Evolutionary conservation across 2,329 filamentous ascomycete genomes (phyloP), one percentile per base, ranked within the genome.

Genomic region (Scolecobasidium constrictum): DNA sequence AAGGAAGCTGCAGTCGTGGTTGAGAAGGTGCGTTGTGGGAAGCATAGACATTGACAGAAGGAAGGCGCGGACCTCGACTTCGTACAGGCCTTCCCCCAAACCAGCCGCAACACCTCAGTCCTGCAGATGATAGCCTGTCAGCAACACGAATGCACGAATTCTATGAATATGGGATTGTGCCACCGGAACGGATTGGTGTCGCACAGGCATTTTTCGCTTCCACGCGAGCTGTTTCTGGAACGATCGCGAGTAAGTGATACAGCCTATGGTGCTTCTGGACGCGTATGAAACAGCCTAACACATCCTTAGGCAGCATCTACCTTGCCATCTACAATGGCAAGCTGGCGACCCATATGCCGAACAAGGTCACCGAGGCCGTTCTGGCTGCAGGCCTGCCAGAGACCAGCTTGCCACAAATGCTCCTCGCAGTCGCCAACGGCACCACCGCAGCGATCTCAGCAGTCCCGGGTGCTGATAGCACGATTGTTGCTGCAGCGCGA

Each of bases 111-210:
- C n/a, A n/a, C n/a, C n/a, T n/a, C n/a, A n/a, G n/a, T n/a, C n/a
- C n/a, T n/a, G n/a, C n/a, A n/a, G n/a, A n/a, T n/a, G n/a, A n/a
- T n/a, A n/a, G n/a, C n/a, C n/a, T n/a, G n/a, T n/a, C n/a, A n/a
- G n/a, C n/a, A n/a, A n/a, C n/a, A n/a, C n/a, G n/a, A n/a, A n/a
- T n/a, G n/a, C n/a, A n/a, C n/a, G n/a, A n/a, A n/a, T n/a, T n/a
- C n/a, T n/a, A n/a, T n/a, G n/a, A n/a, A n/a, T n/a, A n/a, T n/a
- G n/a, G n/a, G n/a, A n/a, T 31, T n/a, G 26, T 31, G 9, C 26
- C 26, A 31, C 26, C 66, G 4, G 60, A 67, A 47, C 66, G 69
- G 46, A 68, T 69, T 34, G 66, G 67, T 12, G 56, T 68, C 13
- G 66, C 52, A 42, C 63, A 48, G 4, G 66, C 66, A 13, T 58